A percentile compares a stretch with the other conserved stretches of the same genome.
Conservation (phyloP, 1,284 basidiomycete species). For the Pseudozyma tsukubaensis region DNA sequence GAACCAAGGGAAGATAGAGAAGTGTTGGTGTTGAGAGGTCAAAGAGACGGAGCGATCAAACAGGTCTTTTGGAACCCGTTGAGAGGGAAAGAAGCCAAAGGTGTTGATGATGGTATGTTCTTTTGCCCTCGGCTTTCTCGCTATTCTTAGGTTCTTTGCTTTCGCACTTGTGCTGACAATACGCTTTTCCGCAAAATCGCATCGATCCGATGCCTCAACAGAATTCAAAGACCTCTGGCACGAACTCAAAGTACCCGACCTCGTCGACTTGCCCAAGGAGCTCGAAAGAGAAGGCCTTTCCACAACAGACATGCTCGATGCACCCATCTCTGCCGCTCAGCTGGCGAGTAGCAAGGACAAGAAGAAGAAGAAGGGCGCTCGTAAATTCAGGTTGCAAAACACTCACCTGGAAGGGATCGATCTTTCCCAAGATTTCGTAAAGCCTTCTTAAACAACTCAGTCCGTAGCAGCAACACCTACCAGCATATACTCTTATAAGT, state of each 20-base stretch:
- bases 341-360: slow-evolving; percentile 49
- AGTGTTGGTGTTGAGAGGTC: slow-evolving; percentile 83
- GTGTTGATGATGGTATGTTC: slow-evolving; percentile 81
- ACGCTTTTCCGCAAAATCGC: background rate
- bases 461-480: background rate
- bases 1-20: slow-evolving; percentile 79
- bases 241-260: slow-evolving; percentile 82
- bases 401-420: slow-evolving; percentile 85
- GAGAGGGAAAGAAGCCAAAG: slow-evolving; percentile 77
- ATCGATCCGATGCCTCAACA: slow-evolving; percentile 63
- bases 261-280: slow-evolving; percentile 81
- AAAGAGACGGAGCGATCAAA: slow-evolving; percentile 77
- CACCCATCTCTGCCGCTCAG: slow-evolving; percentile 43
- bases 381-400: slow-evolving; percentile 79
- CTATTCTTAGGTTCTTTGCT: background rate
- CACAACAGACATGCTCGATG: slow-evolving; percentile 56
- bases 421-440: slow-evolving; percentile 75
- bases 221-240: slow-evolving; percentile 90
- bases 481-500: background rate
- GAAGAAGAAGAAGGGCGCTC: slow-evolving; percentile 52
- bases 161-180: background rate
- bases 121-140: background rate
- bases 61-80: slow-evolving; percentile 94
- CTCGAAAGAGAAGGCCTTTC: slow-evolving; percentile 73
- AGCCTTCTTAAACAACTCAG: slow-evolving; percentile 18